Percentiles rank a stretch among this genome's conserved stretches.
These are phyloP conservation scores for Malus sieversii DNA, from an alignment of 306 rosid genomes.

Conservation along the genomic window DNA sequence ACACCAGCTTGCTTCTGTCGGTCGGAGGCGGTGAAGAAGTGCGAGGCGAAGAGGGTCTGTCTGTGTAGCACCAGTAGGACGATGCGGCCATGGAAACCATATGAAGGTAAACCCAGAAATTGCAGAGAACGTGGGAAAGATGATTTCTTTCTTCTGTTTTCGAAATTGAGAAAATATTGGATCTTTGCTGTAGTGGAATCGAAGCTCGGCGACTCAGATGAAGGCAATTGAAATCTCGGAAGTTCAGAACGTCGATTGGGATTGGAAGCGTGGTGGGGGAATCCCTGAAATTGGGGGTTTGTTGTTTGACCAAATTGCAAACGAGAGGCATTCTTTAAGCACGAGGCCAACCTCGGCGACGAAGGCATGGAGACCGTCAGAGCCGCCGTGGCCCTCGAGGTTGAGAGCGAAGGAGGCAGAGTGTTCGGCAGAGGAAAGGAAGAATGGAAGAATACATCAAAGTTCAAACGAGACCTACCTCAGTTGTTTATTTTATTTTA, in stretches of 20 bases:
- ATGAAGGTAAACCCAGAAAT: not conserved
- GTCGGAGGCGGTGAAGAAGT: constrained; percentile 8
- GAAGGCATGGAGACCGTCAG: constrained; percentile 65
- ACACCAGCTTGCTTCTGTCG: constrained; percentile 73
- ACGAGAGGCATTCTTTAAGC: constrained; percentile 63
- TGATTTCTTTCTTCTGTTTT: not conserved
- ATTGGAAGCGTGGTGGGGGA: constrained; percentile 14
- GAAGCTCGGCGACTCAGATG: not conserved
- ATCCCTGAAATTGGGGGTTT: constrained; percentile 14
- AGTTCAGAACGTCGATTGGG: not conserved
- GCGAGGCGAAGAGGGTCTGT: too few species aligned
- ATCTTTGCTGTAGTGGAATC: not conserved
- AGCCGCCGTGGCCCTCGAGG: constrained; percentile 68
- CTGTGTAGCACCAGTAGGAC: constrained; percentile 50
- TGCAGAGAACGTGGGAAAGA: not conserved
- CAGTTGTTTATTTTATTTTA: too few species aligned
- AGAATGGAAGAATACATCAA: too few species aligned
- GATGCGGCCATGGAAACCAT: constrained; percentile 45
- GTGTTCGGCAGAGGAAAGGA: too few species aligned
- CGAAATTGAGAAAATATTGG: not conserved
- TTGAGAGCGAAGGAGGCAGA: constrained; percentile 77
- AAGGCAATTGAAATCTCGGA: not conserved
- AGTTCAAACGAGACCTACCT: too few species aligned
- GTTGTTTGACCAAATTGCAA: constrained; percentile 42
- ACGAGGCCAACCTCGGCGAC: constrained; percentile 66